A percentile compares a stretch with the other conserved stretches of the same genome.
These are phyloP conservation scores for Hypomontagnella submonticulosa DNA, from an alignment of 495 filamentous ascomycete species.

Conservation along the genomic window DNA sequence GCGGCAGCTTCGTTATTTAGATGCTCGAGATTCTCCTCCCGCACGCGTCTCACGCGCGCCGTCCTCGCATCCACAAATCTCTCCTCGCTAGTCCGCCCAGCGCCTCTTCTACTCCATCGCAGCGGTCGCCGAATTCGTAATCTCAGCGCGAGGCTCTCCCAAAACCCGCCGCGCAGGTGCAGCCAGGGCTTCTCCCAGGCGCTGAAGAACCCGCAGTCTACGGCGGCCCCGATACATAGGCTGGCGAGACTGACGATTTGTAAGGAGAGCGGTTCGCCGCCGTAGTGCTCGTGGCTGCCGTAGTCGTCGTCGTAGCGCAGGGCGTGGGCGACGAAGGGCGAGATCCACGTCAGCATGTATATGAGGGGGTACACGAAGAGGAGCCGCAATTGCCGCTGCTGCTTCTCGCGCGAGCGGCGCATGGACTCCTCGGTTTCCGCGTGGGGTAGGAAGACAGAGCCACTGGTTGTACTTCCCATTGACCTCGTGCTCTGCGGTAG, in stretches of 20 bases:
- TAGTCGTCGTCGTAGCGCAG: conserved; percentile 67
- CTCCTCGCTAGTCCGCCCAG: conserved; percentile 58
- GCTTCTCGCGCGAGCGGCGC: conserved; percentile 60
- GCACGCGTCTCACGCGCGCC: conserved; percentile 55
- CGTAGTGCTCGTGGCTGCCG: conserved; percentile 13
- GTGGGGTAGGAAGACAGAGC: conserved; percentile 35
- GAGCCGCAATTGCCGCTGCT: conserved; percentile 72
- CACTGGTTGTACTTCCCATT: conserved; percentile 14
- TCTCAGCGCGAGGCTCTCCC: conserved; percentile 45
- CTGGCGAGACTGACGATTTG: conserved; percentile 64
- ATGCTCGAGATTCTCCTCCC: conserved; percentile 53
- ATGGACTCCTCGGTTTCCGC: conserved; percentile 45
- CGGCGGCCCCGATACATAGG: conserved; percentile 69
- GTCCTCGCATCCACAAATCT: conserved; percentile 56
- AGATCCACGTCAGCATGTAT: conserved; percentile 77
- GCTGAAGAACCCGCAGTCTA: conserved; percentile 74
- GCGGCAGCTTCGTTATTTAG: conserved; percentile 14
- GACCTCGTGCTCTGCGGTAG: conserved; percentile 15
- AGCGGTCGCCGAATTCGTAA: conserved; percentile 29
- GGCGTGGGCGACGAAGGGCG: conserved; percentile 73
- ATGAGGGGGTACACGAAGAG: conserved; percentile 77
- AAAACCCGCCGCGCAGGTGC: conserved; percentile 63
- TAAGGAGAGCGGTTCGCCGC: conserved; percentile 61
- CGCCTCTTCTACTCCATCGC: conserved; percentile 26
- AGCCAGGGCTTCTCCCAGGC: conserved; percentile 76